phyloP scores from a whole-genome alignment of 345 rosid species.

The Acer saccharum region DNA sequence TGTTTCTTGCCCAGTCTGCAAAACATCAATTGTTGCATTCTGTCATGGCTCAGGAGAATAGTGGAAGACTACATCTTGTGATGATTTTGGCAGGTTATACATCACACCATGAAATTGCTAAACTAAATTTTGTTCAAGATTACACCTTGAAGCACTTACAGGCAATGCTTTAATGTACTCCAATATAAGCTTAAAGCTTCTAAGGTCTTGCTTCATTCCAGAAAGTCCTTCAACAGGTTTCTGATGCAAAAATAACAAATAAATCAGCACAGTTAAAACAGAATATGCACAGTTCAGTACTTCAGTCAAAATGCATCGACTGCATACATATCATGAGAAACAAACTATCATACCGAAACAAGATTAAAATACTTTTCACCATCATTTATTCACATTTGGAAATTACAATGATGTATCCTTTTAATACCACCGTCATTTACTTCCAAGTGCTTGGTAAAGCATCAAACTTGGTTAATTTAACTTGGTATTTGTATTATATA shows the following conservation, averaged over 20 bases:
- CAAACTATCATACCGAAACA: background rate
- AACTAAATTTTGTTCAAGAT: slow-evolving; percentile 10
- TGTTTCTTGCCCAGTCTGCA: slow-evolving; percentile 98
- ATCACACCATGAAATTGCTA: background rate
- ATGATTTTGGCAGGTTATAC: background rate
- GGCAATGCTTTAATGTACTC: slow-evolving; percentile 95
- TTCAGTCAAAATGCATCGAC: background rate
- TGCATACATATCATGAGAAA: background rate
- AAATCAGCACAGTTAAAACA: slow-evolving; percentile 12
- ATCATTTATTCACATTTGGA: background rate
- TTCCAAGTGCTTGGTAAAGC: background rate
- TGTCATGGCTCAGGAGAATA: background rate
- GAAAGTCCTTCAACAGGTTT: slow-evolving; percentile 70
- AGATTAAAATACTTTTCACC: background rate
- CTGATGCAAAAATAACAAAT: slow-evolving; percentile 42
- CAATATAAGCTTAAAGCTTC: slow-evolving; percentile 81
- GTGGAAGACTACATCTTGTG: background rate
- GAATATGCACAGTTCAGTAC: background rate
- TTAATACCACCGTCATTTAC: background rate
- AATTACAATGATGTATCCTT: background rate
- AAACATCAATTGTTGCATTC: background rate
- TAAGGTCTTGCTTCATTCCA: slow-evolving; percentile 66
- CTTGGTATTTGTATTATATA: background rate
- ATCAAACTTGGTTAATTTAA: background rate
- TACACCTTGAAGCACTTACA: slow-evolving; percentile 43